Conservation (phyloP, 305 asterid species). For the Fraxinus ornus region DNA sequence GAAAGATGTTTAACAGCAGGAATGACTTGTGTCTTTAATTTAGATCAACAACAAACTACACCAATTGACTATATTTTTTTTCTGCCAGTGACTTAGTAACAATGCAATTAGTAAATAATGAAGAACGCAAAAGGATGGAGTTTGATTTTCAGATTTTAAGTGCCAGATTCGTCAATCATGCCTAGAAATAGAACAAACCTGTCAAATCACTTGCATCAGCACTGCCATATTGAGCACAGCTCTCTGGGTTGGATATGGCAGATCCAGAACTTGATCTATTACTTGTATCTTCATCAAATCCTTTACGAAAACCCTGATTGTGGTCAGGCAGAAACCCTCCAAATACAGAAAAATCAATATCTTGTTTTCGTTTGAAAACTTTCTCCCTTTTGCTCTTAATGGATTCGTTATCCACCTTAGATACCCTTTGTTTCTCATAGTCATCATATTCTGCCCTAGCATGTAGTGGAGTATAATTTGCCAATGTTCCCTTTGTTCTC, state of each 20-base stretch:
- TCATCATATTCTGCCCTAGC: constrained; percentile 79
- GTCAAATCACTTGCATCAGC: constrained; percentile 95
- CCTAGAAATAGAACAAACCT: constrained; percentile 43
- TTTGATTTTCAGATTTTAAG: not conserved
- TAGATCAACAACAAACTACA: not conserved
- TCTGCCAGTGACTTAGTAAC: not conserved
- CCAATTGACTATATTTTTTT: not conserved
- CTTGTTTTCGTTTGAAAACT: constrained; percentile 63
- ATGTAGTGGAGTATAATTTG: constrained; percentile 89
- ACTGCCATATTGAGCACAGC: constrained; percentile 74
- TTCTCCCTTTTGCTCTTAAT: constrained; percentile 62
- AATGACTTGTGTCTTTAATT: not conserved
- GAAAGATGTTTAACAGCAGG: not conserved
- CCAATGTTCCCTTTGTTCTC: constrained; percentile 95
- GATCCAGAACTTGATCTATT: constrained; percentile 98
- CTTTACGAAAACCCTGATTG: constrained; percentile 53
- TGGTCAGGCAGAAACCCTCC: constrained; percentile 51
- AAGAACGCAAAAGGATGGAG: not conserved
- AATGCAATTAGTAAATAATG: not conserved
- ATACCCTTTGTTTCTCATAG: constrained; percentile 51
- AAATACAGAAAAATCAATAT: constrained; percentile 40
- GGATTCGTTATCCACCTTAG: constrained; percentile 53
- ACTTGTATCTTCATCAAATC: constrained; percentile 79
- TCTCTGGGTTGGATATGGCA: constrained; percentile 89
- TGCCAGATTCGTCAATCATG: not conserved